phyloP scores from a whole-genome alignment of 1,139 yeast species.

The Pichia sp. region DNA sequence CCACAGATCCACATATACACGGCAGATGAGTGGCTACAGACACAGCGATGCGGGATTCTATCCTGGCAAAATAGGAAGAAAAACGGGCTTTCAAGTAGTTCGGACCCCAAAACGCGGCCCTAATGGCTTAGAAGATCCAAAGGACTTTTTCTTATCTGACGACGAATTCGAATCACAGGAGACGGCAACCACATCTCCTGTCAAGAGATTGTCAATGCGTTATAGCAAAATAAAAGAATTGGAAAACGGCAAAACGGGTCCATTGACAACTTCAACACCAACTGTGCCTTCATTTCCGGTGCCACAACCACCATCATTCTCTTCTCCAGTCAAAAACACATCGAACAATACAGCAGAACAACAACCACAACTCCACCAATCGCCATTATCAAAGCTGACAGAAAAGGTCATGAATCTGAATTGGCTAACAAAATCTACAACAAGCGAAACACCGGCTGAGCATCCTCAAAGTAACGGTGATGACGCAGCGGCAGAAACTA shows the following conservation, averaged over 20 bases:
- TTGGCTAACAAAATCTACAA: neutral
- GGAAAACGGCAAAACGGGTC: neutral
- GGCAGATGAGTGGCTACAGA: conserved; percentile 10
- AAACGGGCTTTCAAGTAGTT: conserved; percentile 31
- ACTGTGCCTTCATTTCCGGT: neutral
- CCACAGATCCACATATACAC: no score
- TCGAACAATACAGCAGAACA: neutral
- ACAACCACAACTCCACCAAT: no score
- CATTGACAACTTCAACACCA: neutral
- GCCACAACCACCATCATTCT: neutral
- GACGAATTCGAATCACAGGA: conserved; percentile 29
- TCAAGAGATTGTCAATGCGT: conserved; percentile 20
- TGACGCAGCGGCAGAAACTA: no score
- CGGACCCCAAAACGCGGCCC: conserved; percentile 57
- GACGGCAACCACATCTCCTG: conserved; percentile 20
- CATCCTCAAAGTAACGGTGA: no score
- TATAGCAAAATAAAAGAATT: conserved; percentile 16
- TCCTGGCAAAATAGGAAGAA: conserved; percentile 31
- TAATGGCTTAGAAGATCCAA: conserved; percentile 76
- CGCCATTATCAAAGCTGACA: neutral
- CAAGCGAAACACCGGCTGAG: neutral
- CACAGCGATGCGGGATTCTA: conserved; percentile 25
- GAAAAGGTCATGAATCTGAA: neutral
- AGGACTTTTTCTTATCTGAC: conserved; percentile 65
- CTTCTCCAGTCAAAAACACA: neutral